Base-by-base conservation (phyloP, 495 filamentous ascomycete species). In the Tuber borchii region DNA sequence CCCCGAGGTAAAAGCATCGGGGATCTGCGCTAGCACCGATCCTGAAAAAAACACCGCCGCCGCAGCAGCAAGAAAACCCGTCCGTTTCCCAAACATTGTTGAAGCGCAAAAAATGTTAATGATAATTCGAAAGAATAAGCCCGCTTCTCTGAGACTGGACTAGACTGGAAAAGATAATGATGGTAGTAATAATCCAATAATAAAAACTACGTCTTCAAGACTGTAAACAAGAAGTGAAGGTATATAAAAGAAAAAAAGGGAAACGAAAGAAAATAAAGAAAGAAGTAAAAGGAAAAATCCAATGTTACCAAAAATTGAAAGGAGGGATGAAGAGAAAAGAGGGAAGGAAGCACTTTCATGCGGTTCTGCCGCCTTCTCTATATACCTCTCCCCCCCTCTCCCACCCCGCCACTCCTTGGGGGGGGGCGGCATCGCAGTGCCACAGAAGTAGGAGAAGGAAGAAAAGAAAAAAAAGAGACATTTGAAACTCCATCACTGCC, bases 191-290 rank as follows among this genome's bases (percentile, higher is more conserved):
- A 74, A 65, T 37, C 69, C 22, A 73, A 68, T 43, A 73, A 71
- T 43, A 73, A 71, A 61, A 69, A 69, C 69, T 73, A 74, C 44
- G 78, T 73, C 79, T 26, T 80, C 78, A 71, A 74, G 79, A 80
- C 78, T 51, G 48, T 65, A 74, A 71, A 71, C 73, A 76, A 31
- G 12, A 70, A 77, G 78, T 72, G 61, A 51, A 77, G 20, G 65
- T n/a, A 46, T 70, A 44, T 48, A 72, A 72, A 74, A 34, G 45
- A 65, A 65, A 65, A 65, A 71, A 39, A 73, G 2, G 42, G 68
- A 73, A 73, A 72, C 72, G 22, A 65, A 80, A 80, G 40, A 71
- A 73, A 74, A 73, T 43, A 44, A 71, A 51, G 73, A n/a, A 51
- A 71, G 45, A 68, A 75, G 61, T 71, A 73, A 74, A 76, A 42